Conservation (phyloP, 495 filamentous ascomycete species). For the Parathielavia appendiculata region DNA sequence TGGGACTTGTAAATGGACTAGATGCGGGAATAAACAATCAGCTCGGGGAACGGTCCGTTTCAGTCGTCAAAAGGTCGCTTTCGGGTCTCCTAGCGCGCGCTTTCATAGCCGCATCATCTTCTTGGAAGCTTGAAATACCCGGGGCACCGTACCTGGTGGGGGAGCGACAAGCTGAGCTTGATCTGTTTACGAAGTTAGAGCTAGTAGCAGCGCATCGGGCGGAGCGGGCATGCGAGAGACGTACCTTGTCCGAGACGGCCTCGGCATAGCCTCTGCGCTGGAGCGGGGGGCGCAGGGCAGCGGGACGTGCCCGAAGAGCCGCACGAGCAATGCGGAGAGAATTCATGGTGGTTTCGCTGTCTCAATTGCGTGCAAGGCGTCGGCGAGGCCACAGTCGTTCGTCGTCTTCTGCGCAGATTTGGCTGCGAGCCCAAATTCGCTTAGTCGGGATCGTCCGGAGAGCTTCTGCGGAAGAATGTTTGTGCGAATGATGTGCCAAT, state of each 20-base stretch:
- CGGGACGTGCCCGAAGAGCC: conserved; percentile 73
- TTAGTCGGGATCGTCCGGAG: conserved; percentile 34
- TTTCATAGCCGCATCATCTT: background rate
- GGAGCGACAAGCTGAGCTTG: conserved; percentile 92
- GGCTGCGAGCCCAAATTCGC: conserved; percentile 33
- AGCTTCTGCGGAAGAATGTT: conserved; percentile 31
- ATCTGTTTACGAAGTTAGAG: conserved; percentile 57
- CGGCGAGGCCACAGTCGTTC: conserved; percentile 32
- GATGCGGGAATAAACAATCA: conserved; percentile 44
- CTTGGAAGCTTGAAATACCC: background rate
- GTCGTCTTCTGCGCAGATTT: conserved; percentile 38
- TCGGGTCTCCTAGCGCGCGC: background rate
- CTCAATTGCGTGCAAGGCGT: conserved; percentile 45
- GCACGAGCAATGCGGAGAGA: conserved; percentile 82
- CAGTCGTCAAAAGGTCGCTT: background rate
- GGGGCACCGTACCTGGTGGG: conserved; percentile 79
- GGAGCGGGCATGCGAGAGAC: conserved; percentile 13
- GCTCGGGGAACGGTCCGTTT: conserved; percentile 9
- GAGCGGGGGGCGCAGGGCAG: conserved; percentile 60
- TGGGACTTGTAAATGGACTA: conserved; percentile 57
- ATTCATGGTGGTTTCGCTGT: conserved; percentile 67
- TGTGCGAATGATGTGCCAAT: conserved; percentile 18
- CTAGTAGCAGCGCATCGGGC: background rate
- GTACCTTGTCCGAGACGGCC: conserved; percentile 71
- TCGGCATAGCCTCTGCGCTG: conserved; percentile 91